phyloP scores from a whole-genome alignment of 305 asterid species.

The Euphrasia arctica region DNA sequence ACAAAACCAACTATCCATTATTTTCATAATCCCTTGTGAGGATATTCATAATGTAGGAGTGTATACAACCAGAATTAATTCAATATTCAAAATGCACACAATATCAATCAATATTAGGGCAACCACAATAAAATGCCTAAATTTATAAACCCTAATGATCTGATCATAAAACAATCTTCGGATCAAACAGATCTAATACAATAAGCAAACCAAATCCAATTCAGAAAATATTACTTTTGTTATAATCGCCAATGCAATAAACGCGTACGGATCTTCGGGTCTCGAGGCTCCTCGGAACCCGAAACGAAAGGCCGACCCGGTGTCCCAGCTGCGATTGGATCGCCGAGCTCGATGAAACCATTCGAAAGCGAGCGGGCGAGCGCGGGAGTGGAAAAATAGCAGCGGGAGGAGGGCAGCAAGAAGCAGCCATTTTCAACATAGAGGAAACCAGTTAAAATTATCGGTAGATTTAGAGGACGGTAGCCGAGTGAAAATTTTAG shows the following conservation, averaged over 20 bases:
- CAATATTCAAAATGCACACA: background rate
- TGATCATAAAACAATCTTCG: constrained; percentile 18
- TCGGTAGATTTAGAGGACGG: no score
- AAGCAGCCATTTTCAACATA: constrained; percentile 36
- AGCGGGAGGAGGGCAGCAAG: constrained; percentile 29
- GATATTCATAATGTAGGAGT: no score
- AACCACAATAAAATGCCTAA: background rate
- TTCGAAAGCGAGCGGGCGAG: constrained; percentile 22
- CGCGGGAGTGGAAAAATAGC: constrained; percentile 31
- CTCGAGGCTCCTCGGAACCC: constrained; percentile 28
- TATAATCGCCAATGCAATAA: constrained; percentile 39
- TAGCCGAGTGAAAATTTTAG: no score
- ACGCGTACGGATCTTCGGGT: constrained; percentile 35
- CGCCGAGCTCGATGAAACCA: constrained; percentile 29
- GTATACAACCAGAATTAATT: background rate
- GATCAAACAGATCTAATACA: constrained; percentile 12
- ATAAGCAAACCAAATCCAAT: background rate
- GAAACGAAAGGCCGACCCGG: constrained; percentile 34
- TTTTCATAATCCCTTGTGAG: no score
- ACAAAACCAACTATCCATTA: background rate
- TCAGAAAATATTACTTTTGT: constrained; percentile 35
- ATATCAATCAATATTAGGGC: background rate
- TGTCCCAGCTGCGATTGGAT: constrained; percentile 30
- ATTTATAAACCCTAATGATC: constrained; percentile 2
- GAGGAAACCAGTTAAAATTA: no score